Conservation (phyloP, 2,329 filamentous ascomycete genomes). For the Dothistroma pini region DNA sequence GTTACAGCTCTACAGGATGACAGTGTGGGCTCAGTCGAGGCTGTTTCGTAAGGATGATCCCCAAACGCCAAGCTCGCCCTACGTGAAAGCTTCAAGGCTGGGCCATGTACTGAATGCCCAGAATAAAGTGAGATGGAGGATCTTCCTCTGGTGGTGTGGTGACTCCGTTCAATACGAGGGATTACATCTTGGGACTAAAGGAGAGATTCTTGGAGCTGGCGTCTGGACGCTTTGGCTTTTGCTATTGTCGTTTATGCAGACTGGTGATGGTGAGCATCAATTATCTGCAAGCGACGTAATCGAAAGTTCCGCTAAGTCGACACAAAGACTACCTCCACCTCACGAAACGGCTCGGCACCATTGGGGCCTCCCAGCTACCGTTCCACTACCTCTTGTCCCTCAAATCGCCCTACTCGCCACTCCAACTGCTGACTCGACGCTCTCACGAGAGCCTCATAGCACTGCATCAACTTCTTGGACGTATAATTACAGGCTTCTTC, state of each 20-base stretch:
- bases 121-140: conserved; percentile 22
- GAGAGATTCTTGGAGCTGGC: conserved; percentile 47
- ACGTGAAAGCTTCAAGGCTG: conserved; percentile 34
- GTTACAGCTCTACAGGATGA: conserved; percentile 40
- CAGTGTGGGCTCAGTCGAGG: conserved; percentile 31
- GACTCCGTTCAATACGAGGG: conserved; percentile 26
- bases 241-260: conserved; percentile 48
- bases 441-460: conserved; percentile 55
- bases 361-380: conserved; percentile 58
- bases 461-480: conserved; percentile 56
- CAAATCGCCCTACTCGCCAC: conserved; percentile 48
- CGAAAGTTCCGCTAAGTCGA: neutral
- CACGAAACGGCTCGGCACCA: conserved; percentile 59
- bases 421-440: conserved; percentile 51
- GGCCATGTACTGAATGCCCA: neutral
- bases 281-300: neutral
- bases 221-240: conserved; percentile 54
- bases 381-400: conserved; percentile 57
- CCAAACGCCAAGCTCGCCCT: conserved; percentile 42
- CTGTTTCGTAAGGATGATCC: neutral
- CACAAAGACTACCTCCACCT: conserved; percentile 58
- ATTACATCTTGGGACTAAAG: conserved; percentile 46
- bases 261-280: conserved; percentile 50
- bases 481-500: conserved; percentile 51
- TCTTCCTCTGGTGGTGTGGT: conserved; percentile 35